Percentiles rank a stretch among this genome's conserved stretches.
Conservation (phyloP, 768 basidiomycete species). For the Amanita pallidorosea region DNA sequence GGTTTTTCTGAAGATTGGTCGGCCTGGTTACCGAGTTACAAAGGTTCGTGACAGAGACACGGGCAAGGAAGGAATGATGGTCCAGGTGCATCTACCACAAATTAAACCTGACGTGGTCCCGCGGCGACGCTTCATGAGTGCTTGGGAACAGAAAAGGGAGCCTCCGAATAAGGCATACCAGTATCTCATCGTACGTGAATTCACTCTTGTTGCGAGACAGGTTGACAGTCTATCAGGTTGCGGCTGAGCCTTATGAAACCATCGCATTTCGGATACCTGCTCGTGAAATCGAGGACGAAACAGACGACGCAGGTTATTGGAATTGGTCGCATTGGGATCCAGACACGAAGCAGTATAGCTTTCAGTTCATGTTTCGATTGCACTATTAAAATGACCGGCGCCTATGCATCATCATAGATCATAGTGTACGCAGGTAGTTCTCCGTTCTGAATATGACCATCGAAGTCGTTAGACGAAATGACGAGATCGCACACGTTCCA, state of each 20-base stretch:
- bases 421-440: background rate
- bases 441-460: background rate
- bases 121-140: constrained; percentile 88
- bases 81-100: constrained; percentile 93
- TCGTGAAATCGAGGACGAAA: constrained; percentile 91
- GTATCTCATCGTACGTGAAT: constrained; percentile 79
- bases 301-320: constrained; percentile 84
- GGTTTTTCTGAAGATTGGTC: constrained; percentile 94
- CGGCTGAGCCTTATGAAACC: constrained; percentile 98
- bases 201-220: background rate
- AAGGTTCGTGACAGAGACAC: constrained; percentile 90
- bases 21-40: constrained; percentile 92
- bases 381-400: constrained; percentile 20
- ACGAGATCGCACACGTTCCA: too few species aligned
- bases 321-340: constrained; percentile 99
- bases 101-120: constrained; percentile 82
- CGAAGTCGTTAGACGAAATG: too few species aligned
- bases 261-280: constrained; percentile 99
- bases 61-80: constrained; percentile 93
- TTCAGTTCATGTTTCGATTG: constrained; percentile 92
- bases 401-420: background rate
- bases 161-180: constrained; percentile 95
- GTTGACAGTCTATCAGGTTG: constrained; percentile 54
- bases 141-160: constrained; percentile 95
- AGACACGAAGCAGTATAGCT: constrained; percentile 97